These are phyloP conservation scores for Globisporangium recalcitrans DNA, from an alignment of 352 stramenopile genomes.

Conservation along the genomic window DNA sequence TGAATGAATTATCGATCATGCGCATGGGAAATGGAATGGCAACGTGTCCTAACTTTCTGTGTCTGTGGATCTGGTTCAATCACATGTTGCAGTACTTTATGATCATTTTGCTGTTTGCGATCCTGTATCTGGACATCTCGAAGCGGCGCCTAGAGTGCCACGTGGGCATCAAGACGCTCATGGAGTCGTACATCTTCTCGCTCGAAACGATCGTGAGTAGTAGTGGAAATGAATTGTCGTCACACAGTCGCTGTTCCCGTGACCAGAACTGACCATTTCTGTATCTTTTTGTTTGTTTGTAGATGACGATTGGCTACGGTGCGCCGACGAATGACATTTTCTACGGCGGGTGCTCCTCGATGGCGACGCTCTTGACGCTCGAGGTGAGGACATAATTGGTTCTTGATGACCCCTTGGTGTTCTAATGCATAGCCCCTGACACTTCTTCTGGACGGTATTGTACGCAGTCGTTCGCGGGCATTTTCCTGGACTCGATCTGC, in stretches of 20 bases:
- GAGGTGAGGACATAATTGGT: constrained; percentile 33
- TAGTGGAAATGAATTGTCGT: no score
- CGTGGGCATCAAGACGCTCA: constrained; percentile 66
- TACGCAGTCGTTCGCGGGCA: constrained; percentile 71
- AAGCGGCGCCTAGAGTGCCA: constrained; percentile 56
- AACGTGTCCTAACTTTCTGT: background rate
- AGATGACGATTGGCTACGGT: constrained; percentile 88
- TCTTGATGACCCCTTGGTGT: background rate
- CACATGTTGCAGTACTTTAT: constrained; percentile 59
- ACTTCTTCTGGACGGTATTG: background rate
- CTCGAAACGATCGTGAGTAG: constrained; percentile 84
- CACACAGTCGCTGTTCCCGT: background rate
- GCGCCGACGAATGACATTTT: constrained; percentile 87
- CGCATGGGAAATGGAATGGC: no score
- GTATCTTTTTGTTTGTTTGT: no score
- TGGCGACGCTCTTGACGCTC: constrained; percentile 71
- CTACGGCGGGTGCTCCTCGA: constrained; percentile 76
- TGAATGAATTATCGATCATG: no score
- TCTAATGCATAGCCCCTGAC: background rate
- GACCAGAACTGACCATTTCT: background rate
- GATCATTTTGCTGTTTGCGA: constrained; percentile 75
- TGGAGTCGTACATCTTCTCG: constrained; percentile 84
- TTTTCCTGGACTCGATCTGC: constrained; percentile 84
- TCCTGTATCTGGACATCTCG: constrained; percentile 72
- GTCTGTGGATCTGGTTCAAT: background rate